These are phyloP conservation scores for Mucor lusitanicus DNA, from an alignment of 371 early-diverging fungal genomes.

Conservation along the genomic window DNA sequence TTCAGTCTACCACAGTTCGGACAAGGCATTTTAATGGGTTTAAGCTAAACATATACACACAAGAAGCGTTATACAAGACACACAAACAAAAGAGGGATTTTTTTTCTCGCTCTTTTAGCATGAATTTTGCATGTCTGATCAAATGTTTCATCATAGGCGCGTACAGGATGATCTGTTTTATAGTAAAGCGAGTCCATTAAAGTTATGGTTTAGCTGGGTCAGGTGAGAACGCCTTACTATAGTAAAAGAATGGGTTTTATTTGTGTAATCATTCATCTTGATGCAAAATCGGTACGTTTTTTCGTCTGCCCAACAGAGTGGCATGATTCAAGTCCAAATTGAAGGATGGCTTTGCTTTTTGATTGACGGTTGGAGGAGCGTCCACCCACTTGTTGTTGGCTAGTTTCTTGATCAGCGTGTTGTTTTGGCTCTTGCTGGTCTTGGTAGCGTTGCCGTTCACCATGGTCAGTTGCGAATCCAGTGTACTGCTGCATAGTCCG, in stretches of 20 bases:
- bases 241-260: too few relatives aligned
- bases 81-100: background rate
- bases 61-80: background rate
- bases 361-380: slow-evolving; percentile 5
- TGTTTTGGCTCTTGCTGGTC: background rate
- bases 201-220: background rate
- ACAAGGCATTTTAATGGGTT: background rate
- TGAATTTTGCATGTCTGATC: background rate
- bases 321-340: slow-evolving; percentile 52
- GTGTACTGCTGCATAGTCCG: background rate
- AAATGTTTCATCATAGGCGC: background rate
- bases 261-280: background rate
- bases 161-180: background rate
- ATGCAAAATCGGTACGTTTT: slow-evolving; percentile 3
- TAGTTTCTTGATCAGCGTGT: background rate
- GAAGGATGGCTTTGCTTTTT: slow-evolving; percentile 30
- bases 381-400: background rate
- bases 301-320: slow-evolving; percentile 41
- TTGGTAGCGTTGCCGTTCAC: background rate
- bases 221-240: background rate
- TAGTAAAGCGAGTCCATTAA: background rate
- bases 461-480: background rate
- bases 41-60: background rate
- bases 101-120: background rate
- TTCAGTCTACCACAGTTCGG: background rate